Evolutionary conservation across 495 filamentous ascomycete genomes (phyloP).

Genomic region (Copromyces sp.): DNA sequence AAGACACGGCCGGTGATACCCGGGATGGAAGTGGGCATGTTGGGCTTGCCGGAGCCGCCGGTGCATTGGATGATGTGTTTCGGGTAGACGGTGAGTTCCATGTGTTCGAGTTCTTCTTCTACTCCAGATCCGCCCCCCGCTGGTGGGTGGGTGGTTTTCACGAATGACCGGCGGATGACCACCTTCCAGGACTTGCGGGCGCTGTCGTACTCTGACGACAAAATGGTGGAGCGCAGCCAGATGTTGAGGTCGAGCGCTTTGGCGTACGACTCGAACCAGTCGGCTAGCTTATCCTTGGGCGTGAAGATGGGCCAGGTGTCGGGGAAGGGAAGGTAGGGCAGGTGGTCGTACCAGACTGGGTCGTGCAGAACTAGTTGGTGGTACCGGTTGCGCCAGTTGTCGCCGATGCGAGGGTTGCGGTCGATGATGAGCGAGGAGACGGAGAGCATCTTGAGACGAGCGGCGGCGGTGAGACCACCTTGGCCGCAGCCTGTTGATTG

Average conservation of each 20-base stretch:
- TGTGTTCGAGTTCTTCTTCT: not conserved
- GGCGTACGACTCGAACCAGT: constrained; percentile 69
- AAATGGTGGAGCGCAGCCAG: constrained; percentile 52
- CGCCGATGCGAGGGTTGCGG: constrained; percentile 53
- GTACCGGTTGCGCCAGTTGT: constrained; percentile 69
- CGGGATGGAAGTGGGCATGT: constrained; percentile 46
- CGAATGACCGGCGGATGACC: constrained; percentile 42
- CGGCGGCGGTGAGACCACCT: constrained; percentile 51
- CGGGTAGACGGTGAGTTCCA: not conserved
- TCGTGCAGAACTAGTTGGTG: constrained; percentile 59
- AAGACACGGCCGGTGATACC: constrained; percentile 47
- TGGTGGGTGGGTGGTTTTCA: constrained; percentile 52
- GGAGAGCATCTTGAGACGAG: constrained; percentile 62
- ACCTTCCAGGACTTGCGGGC: constrained; percentile 50
- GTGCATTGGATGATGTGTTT: constrained; percentile 63
- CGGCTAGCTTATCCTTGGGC: constrained; percentile 72
- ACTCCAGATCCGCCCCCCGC: not conserved
- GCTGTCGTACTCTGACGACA: constrained; percentile 43
- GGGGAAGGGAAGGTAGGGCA: constrained; percentile 66
- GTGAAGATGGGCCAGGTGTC: constrained; percentile 58
- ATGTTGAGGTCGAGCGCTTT: constrained; percentile 67
- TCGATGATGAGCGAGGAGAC: constrained; percentile 58
- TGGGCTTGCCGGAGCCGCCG: constrained; percentile 62
- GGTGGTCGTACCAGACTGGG: constrained; percentile 66
- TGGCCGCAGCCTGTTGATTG: constrained; percentile 45